Evolutionary conservation across 2,329 filamentous ascomycete species (phyloP), one percentile per base, ranked within the genome.

Genomic region (Ascomycota sp.): DNA sequence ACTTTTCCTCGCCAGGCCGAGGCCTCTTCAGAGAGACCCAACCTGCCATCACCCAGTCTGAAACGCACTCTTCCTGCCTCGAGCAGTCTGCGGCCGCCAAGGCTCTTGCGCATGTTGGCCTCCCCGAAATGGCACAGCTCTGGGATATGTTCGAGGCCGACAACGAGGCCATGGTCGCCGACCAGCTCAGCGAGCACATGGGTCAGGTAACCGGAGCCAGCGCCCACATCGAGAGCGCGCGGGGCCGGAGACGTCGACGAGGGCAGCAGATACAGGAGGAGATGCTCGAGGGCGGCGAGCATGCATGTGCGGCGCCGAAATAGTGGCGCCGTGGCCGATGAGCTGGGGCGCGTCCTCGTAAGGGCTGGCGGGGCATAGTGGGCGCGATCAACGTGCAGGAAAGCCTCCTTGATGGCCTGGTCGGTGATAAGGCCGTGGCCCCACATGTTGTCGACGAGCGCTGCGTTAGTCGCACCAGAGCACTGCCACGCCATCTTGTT

Each of bases 401-500:
- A 92, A 32, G 86, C 85, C n/a, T 69, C 61, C 43, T 75, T 78
- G 22, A 92, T 79, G 17, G 64, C 57, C 4, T 66, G 53, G 36
- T 72, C 66, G n/a, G 63, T 74, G 39, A 95, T 83, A 31, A 95
- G 60, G 3, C 65, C 65, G 41, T 78, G 69, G 25, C 55, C 61
- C 48, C 60, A 73, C 33, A 98, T 63, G 48, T 93, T 93, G 40
- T 75, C 65, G 36, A 95, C 61, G 29, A 98, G 63, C 33, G 73
- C 72, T 25, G 56, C 53, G 50, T 95, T 94, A 20, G 71, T 69
- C 4, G 56, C 55, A 35, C 82, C 86, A 6, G 75, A 78, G 51
- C 78, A 82, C 40, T 71, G 69, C 89, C 89, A 98, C 35, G 86
- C 85, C 89, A 98, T 95, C 35, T 35, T 51, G 41, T 48, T 11